Percentiles rank a stretch among this genome's conserved stretches.
phyloP scores from a whole-genome alignment of 2,329 filamentous ascomycete genomes.

The Colletotrichum sansevieriae region DNA sequence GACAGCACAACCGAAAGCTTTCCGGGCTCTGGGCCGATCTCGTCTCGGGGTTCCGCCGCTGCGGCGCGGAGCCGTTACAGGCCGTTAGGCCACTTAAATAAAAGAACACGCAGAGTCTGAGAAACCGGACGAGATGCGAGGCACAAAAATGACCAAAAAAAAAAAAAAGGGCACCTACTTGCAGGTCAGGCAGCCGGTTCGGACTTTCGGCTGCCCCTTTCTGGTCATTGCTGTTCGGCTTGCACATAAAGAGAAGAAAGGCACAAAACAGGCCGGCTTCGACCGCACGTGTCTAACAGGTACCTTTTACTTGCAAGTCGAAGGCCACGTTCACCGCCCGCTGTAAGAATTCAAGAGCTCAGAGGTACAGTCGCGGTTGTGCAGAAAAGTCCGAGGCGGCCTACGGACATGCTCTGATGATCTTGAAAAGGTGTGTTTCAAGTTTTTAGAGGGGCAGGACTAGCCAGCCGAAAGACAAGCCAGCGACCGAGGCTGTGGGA shows the following conservation, averaged over 20 bases:
- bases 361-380: neutral
- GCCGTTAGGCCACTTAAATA: neutral
- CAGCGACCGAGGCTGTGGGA: constrained; percentile 21
- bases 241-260: constrained; percentile 7
- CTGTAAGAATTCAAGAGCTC: neutral
- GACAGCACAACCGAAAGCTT: no score
- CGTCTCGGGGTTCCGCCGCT: constrained; percentile 6
- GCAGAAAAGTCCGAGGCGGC: constrained; percentile 25
- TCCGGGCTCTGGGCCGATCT: constrained; percentile 4
- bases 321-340: constrained; percentile 3
- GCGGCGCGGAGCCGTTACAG: constrained; percentile 1
- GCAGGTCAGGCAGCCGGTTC: constrained; percentile 67
- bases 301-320: constrained; percentile 14
- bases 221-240: constrained; percentile 30
- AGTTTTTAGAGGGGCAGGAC: constrained; percentile 20
- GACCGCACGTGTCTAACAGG: constrained; percentile 2
- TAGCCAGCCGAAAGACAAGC: neutral
- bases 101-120: neutral
- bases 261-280: constrained; percentile 19
- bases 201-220: constrained; percentile 52
- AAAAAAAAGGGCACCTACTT: constrained; percentile 55
- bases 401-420: constrained; percentile 21
- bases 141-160: neutral
- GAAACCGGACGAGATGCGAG: neutral
- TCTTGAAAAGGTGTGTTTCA: constrained; percentile 28